These are phyloP conservation scores for Wickerhamiella nectarea DNA, from an alignment of 805 yeast species.

Conservation along the genomic window DNA sequence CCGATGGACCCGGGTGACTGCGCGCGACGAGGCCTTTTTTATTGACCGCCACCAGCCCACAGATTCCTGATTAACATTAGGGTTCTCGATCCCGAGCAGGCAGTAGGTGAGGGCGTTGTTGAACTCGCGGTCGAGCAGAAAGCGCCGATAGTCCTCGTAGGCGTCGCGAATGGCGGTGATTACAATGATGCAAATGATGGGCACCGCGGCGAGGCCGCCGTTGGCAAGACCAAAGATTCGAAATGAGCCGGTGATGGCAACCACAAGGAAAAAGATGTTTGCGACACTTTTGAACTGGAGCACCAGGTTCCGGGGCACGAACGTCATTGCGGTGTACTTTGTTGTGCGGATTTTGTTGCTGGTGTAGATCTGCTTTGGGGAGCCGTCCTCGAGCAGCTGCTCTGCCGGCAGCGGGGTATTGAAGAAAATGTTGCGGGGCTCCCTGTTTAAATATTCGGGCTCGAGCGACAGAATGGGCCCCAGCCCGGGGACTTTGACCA, in stretches of 20 bases:
- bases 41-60: slow-evolving; percentile 56
- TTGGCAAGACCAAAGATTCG: slow-evolving; percentile 60
- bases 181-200: slow-evolving; percentile 62
- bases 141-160: slow-evolving; percentile 61
- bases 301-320: slow-evolving; percentile 70
- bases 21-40: slow-evolving; percentile 41
- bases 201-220: slow-evolving; percentile 70
- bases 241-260: slow-evolving; percentile 68
- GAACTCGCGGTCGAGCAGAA: slow-evolving; percentile 49
- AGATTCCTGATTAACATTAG: slow-evolving; percentile 42
- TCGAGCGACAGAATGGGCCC: slow-evolving; percentile 15
- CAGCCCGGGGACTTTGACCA: slow-evolving; percentile 16
- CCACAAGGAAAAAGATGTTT: slow-evolving; percentile 69
- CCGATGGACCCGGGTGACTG: background rate
- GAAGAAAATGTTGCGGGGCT: slow-evolving; percentile 33
- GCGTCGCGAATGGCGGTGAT: slow-evolving; percentile 71
- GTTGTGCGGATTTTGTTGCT: slow-evolving; percentile 93
- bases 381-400: slow-evolving; percentile 37
- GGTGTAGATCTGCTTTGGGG: slow-evolving; percentile 49
- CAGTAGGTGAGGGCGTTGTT: slow-evolving; percentile 58
- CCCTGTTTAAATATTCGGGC: slow-evolving; percentile 10
- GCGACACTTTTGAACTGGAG: slow-evolving; percentile 84
- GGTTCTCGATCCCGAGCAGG: slow-evolving; percentile 41
- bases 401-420: slow-evolving; percentile 38
- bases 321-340: slow-evolving; percentile 83